Percentiles rank a stretch among this genome's conserved stretches.
Conservation (phyloP, 176 grass and related monocot species). For the Ampelocalamus luodianensis region DNA sequence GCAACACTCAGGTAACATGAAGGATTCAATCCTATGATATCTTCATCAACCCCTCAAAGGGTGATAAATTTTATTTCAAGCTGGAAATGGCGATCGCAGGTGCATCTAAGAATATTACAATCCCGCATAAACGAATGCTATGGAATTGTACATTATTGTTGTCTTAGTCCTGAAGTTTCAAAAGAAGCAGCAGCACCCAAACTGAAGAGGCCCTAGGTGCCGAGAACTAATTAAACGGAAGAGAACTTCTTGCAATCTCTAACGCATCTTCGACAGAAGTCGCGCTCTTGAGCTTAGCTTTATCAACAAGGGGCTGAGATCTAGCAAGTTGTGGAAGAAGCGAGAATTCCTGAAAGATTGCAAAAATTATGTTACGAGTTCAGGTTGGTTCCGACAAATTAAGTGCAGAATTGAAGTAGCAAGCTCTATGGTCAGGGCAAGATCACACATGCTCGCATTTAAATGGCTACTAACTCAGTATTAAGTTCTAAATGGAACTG, state of each 20-base stretch:
- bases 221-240: slow-evolving; percentile 21
- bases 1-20: neutral
- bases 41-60: slow-evolving; percentile 42
- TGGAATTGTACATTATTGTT: slow-evolving; percentile 26
- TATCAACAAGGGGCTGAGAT: slow-evolving; percentile 77
- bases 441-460: neutral
- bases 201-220: slow-evolving; percentile 6
- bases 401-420: neutral
- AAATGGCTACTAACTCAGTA: slow-evolving; percentile 4
- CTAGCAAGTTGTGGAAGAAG: slow-evolving; percentile 73
- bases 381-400: neutral
- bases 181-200: neutral
- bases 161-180: neutral
- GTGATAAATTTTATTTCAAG: slow-evolving; percentile 38
- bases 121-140: neutral
- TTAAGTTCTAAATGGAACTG: slow-evolving; percentile 14
- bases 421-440: slow-evolving; percentile 11
- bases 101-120: slow-evolving; percentile 32
- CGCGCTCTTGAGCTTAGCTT: slow-evolving; percentile 69
- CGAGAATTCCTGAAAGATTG: slow-evolving; percentile 75
- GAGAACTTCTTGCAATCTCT: slow-evolving; percentile 67
- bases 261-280: slow-evolving; percentile 78
- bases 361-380: slow-evolving; percentile 17
- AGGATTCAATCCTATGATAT: slow-evolving; percentile 17
- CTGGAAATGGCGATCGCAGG: slow-evolving; percentile 19